Conservation (phyloP, 768 basidiomycete species). For the Crepidotus variabilis region DNA sequence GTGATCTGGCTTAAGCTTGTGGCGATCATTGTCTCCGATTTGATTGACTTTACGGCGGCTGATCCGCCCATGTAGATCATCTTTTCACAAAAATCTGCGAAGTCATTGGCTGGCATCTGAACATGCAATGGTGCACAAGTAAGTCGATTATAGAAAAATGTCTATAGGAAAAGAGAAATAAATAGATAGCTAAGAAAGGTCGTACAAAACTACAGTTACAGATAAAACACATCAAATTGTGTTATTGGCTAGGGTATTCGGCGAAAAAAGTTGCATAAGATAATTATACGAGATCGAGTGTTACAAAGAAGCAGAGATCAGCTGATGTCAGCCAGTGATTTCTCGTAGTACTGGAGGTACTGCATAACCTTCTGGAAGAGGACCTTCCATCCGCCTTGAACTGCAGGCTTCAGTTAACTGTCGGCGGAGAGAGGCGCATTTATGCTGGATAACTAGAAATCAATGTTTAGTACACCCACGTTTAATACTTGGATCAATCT, state of each 20-base stretch:
- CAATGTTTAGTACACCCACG: not conserved
- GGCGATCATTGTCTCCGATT: no score
- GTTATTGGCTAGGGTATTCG: slow-evolving; percentile 3
- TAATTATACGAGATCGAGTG: not conserved
- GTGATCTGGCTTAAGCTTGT: no score
- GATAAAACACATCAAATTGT: not conserved
- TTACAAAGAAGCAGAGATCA: not conserved
- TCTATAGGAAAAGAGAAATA: no score
- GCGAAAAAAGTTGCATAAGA: not conserved
- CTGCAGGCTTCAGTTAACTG: slow-evolving; percentile 45
- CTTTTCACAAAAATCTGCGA: no score
- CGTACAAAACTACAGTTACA: slow-evolving; percentile 8
- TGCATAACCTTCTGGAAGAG: not conserved
- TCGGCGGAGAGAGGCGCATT: slow-evolving; percentile 45
- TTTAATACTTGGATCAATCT: slow-evolving; percentile 12
- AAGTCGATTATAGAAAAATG: no score
- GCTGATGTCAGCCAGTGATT: not conserved
- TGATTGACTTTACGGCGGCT: no score
- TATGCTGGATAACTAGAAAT: slow-evolving; percentile 40
- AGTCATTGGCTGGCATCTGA: no score
- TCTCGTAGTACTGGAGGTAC: not conserved
- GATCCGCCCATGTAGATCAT: no score
- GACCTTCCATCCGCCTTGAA: slow-evolving; percentile 3
- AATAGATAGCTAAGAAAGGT: no score
- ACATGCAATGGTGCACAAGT: no score